Evolutionary conservation across 805 yeast genomes (phyloP), one percentile per base, ranked within the genome.

Genomic region (Candida tammaniensis): DNA sequence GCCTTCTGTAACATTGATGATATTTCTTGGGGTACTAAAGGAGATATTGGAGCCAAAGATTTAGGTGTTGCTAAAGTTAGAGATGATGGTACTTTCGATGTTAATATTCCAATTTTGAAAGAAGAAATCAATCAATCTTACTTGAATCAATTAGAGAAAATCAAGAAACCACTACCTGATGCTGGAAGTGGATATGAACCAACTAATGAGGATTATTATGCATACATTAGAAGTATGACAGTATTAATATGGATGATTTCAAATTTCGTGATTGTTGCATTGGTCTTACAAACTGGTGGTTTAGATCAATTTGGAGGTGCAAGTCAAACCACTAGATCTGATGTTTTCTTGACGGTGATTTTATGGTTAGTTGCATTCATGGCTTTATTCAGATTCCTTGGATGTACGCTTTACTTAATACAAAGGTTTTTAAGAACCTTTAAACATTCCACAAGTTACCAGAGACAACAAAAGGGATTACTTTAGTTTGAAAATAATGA

Each of bases 11-110:
- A 79, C 56, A 76, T 80, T 62, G 84, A 79, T 51, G 85, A 79
- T 57, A 74, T 79, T 30, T 79, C 85, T 2, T 79, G 85, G 85
- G 85, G 85, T 39, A 79, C 85, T n/a, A 79, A 80, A 54, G 85
- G 85, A 25, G 75, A 78, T 27, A 66, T 70, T n/a, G 74, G 82
- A 3, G 77, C 78, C 4, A 68, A 60, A 22, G 76, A 72, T 24
- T 65, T 78, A 51, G 82, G 83, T 33, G 70, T 60, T 1, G 78
- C 74, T 9, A 74, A 69, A 46, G 70, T 67, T 24, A 62, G 68
- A 34, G 76, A 72, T 35, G 78, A 73, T 44, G 81, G 80, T 47
- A 68, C 72, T 22, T 70, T 72, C 32, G 80, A 76, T 30, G 74
- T 79, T 31, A 77, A 74, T 54, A 47, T 78, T 53, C 64, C 72